A percentile compares a stretch with the other conserved stretches of the same genome.
These are phyloP conservation scores for Silybum marianum DNA, from an alignment of 129 eudicot genomes.

Conservation along the genomic window DNA sequence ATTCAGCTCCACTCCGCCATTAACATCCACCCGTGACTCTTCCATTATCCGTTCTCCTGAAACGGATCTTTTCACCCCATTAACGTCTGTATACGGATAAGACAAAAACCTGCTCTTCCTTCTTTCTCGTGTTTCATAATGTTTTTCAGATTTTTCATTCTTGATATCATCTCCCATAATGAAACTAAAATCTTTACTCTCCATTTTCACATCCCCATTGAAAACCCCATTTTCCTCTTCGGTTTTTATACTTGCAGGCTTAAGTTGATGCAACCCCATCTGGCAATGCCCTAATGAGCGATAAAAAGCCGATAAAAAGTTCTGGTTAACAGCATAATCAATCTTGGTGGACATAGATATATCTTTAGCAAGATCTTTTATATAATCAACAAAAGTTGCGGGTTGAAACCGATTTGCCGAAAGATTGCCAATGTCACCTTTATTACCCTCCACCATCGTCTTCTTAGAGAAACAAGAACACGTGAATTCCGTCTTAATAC, in stretches of 20 bases:
- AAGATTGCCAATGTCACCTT: conserved; percentile 18
- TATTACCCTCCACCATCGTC: not conserved
- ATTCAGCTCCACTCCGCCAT: conserved; percentile 16
- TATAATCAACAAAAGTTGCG: conserved; percentile 32
- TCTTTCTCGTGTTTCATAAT: conserved; percentile 53
- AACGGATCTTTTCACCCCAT: conserved; percentile 3
- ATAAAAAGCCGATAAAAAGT: conserved; percentile 60
- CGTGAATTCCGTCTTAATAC: conserved; percentile 48
- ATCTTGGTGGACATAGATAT: conserved; percentile 29
- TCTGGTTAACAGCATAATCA: conserved; percentile 39
- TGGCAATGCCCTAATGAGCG: conserved; percentile 56
- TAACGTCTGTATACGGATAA: conserved; percentile 47
- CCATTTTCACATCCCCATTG: not conserved
- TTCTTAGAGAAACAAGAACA: conserved; percentile 51
- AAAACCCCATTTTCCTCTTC: conserved; percentile 24
- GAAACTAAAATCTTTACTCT: not conserved
- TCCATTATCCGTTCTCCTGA: conserved; percentile 31
- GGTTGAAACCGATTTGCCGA: conserved; percentile 53
- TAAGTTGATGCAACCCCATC: conserved; percentile 55
- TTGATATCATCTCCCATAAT: conserved; percentile 17
- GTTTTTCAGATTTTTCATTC: conserved; percentile 30
- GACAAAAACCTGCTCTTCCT: conserved; percentile 73
- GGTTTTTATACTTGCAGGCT: conserved; percentile 20
- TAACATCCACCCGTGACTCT: not conserved
- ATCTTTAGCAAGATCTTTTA: conserved; percentile 42